Conservation (phyloP, 2,329 filamentous ascomycete species). For the Fusarium sp. region DNA sequence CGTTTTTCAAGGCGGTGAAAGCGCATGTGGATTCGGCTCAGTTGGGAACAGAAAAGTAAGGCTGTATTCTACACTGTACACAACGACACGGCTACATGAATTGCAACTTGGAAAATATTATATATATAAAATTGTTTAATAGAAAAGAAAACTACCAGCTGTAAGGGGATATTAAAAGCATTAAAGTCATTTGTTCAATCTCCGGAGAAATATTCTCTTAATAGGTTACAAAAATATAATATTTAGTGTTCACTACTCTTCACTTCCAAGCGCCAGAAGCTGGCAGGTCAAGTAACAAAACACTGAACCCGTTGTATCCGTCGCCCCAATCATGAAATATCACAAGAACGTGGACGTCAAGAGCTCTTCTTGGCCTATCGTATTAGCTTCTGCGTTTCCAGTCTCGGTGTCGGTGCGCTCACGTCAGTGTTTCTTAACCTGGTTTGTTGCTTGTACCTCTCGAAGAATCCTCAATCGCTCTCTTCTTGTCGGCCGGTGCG, state of each 20-base stretch:
- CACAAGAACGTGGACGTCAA: fast-evolving
- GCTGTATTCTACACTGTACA: too few relatives aligned
- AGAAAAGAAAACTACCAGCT: too few relatives aligned
- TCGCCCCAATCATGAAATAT: not conserved
- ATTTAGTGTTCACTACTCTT: not conserved
- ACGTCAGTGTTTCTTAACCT: not conserved
- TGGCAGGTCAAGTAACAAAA: not conserved
- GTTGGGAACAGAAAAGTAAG: not conserved
- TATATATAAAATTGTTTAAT: too few relatives aligned
- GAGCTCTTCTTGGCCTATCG: not conserved
- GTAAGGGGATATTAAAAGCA: fast-evolving
- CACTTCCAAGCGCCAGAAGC: not conserved
- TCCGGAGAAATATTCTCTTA: too few relatives aligned
- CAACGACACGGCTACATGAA: too few relatives aligned
- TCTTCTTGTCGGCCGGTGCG: not conserved
- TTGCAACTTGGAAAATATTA: fast-evolving
- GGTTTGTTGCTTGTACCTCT: fast-evolving
- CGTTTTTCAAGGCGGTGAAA: not conserved
- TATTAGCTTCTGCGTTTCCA: not conserved
- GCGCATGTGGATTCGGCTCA: not conserved
- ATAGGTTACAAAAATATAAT: too few relatives aligned
- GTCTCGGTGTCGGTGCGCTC: not conserved
- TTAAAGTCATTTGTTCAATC: too few relatives aligned
- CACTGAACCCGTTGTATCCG: fast-evolving
- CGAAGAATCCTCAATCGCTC: not conserved